These are phyloP conservation scores for Rhizopus sp. DNA, from an alignment of 371 early-diverging fungal species.

Conservation along the genomic window DNA sequence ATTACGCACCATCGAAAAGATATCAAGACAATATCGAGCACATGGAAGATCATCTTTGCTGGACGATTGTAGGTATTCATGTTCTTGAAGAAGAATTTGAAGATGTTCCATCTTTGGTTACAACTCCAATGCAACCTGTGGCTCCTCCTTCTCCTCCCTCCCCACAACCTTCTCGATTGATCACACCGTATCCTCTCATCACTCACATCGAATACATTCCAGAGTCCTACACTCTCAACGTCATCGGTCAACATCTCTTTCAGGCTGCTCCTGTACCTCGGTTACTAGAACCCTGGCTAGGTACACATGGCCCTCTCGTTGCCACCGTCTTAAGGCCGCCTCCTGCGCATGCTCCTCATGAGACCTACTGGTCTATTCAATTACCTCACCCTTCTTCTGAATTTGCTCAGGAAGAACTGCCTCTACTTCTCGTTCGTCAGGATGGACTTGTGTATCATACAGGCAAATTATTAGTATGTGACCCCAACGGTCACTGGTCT, in stretches of 20 bases:
- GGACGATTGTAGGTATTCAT: constrained; percentile 80
- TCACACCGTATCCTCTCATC: constrained; percentile 46
- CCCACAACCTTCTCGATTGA: constrained; percentile 26
- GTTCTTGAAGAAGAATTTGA: constrained; percentile 58
- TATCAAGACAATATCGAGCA: constrained; percentile 16
- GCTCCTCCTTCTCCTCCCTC: constrained; percentile 44
- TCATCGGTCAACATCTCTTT: constrained; percentile 36
- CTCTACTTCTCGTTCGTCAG: constrained; percentile 38
- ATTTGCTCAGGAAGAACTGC: constrained; percentile 21
- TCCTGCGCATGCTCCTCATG: constrained; percentile 31
- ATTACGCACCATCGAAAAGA: constrained; percentile 29
- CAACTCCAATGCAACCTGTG: constrained; percentile 16
- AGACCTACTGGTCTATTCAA: constrained; percentile 26
- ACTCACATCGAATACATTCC: constrained; percentile 25
- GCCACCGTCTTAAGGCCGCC: constrained; percentile 19
- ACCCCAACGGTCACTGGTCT: constrained; percentile 1
- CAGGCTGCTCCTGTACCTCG: constrained; percentile 23
- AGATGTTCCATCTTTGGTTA: constrained; percentile 25
- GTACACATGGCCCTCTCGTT: constrained; percentile 39
- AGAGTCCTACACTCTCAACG: constrained; percentile 24
- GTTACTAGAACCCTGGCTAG: constrained; percentile 43
- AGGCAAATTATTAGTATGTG: constrained; percentile 31
- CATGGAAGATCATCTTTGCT: constrained; percentile 79
- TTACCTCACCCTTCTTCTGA: constrained; percentile 10
- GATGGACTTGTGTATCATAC: constrained; percentile 46